Base-by-base conservation (phyloP, 2,329 filamentous ascomycete genomes). In the Colletotrichum sp. region DNA sequence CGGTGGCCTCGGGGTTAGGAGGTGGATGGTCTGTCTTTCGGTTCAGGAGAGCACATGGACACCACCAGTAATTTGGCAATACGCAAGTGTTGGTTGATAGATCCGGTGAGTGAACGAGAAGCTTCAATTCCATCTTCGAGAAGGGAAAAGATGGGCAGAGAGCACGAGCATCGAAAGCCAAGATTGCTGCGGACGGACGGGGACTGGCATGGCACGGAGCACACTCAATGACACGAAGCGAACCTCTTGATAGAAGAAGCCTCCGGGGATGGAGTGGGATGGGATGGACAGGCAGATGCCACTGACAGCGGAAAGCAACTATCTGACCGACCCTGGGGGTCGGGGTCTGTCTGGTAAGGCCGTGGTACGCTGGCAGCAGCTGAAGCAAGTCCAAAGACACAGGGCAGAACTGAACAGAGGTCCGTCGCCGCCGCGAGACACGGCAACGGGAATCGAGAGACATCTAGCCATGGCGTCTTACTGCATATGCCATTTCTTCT, bases 401-500 rank as follows among this genome's bases (percentile, higher is more conserved):
- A 43, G 38, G 38, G 36, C 34, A 36, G 34, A 36, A 36, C 34
- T 36, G 34, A 36, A 36, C 34, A 36, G 34, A 36, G 38, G 18
- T 48, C 38, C 38, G 18, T 32, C 21, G 30, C 52, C 21, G 30
- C 52, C 55, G 68, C 36, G 69, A 73, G 73, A 75, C 73, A 75
- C 28, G 32, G 62, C 28, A 75, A 72, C 69, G 69, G 69, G 28
- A 62, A 67, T 62, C 32, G 69, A 72, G 69, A 75, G 69, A 75
- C 73, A 75, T 73, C 62, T 56, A 55, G 48, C 62, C 55, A 72
- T 73, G 62, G 62, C 18, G 70, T 67, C 73, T 75, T 62, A 62
- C 68, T 67, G 34, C 72, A 75, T 32, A 58, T 72, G 62, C 15
- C 72, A 66, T 68, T 75, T 56, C 69, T 68, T 73, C 56, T 75